These are phyloP conservation scores for Ophiocordyceps camponoti-saundersi DNA, from an alignment of 2,329 filamentous ascomycete species.

Conservation along the genomic window DNA sequence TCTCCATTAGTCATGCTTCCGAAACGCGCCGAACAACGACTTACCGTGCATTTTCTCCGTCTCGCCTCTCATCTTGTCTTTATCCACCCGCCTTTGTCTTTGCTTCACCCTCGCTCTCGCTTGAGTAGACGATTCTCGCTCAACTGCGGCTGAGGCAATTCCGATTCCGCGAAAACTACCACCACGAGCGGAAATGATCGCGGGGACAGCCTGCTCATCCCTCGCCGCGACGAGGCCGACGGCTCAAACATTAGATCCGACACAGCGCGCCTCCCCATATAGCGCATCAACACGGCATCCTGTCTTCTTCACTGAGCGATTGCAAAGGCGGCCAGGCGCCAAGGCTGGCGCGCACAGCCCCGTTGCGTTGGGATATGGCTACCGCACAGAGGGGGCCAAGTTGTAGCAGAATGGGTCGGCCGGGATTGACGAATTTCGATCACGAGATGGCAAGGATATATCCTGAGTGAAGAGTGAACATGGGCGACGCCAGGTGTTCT, in stretches of 20 bases:
- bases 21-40: background rate
- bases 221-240: background rate
- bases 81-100: background rate
- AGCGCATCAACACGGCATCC: slow-evolving; percentile 50
- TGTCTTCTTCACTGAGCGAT: slow-evolving; percentile 55
- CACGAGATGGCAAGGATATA: background rate
- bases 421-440: too few relatives aligned
- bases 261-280: slow-evolving; percentile 13
- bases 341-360: slow-evolving; percentile 16
- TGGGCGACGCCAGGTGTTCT: too few relatives aligned
- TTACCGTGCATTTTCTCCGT: too few relatives aligned
- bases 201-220: too few relatives aligned
- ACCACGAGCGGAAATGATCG: too few relatives aligned
- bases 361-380: slow-evolving; percentile 44
- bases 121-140: background rate
- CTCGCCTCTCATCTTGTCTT: background rate
- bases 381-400: slow-evolving; percentile 16
- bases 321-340: slow-evolving; percentile 32
- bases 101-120: background rate
- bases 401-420: background rate
- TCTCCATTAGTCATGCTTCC: background rate
- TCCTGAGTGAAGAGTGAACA: background rate
- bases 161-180: too few relatives aligned
- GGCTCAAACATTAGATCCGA: background rate
- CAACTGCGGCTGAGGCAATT: too few relatives aligned